phyloP scores from a whole-genome alignment of 345 rosid species.

The Melastoma malabathricum region DNA sequence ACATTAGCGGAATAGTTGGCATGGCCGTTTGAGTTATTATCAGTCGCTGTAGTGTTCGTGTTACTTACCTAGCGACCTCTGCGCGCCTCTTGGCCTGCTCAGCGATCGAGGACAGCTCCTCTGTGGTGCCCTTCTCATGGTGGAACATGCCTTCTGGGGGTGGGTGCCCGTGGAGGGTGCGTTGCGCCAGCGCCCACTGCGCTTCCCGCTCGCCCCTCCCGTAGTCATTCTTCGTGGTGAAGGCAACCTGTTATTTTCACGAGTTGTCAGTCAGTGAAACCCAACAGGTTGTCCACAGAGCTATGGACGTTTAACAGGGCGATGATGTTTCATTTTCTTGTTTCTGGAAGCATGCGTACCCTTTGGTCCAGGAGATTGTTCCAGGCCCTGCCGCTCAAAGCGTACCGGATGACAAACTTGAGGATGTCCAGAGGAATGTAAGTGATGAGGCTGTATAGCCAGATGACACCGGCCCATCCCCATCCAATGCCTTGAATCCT shows the following conservation, averaged over 20 bases:
- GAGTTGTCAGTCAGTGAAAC: too few species aligned
- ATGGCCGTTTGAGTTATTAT: too few species aligned
- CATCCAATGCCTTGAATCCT: slow-evolving; percentile 27
- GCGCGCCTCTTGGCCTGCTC: slow-evolving; percentile 39
- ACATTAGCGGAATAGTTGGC: too few species aligned
- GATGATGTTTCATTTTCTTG: not conserved
- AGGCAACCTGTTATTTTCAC: slow-evolving; percentile 18
- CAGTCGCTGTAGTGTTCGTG: too few species aligned
- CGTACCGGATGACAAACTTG: slow-evolving; percentile 28
- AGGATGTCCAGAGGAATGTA: slow-evolving; percentile 31
- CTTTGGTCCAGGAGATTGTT: slow-evolving; percentile 13
- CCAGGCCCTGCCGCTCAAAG: slow-evolving; percentile 23
- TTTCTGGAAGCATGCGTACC: too few species aligned
- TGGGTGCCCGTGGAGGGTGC: slow-evolving; percentile 30
- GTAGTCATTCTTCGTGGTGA: slow-evolving; percentile 31
- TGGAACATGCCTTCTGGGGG: slow-evolving; percentile 9
- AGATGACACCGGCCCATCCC: slow-evolving; percentile 47
- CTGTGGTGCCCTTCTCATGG: slow-evolving; percentile 14
- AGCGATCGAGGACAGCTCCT: slow-evolving; percentile 20
- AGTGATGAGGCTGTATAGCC: slow-evolving; percentile 31
- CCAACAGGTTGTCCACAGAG: not conserved
- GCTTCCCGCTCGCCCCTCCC: slow-evolving; percentile 37
- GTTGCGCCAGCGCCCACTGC: slow-evolving; percentile 32
- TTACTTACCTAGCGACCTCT: slow-evolving; percentile 26
- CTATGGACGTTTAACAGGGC: not conserved